phyloP scores from a whole-genome alignment of 441 rosid genomes.

The Omphalea diandra region DNA sequence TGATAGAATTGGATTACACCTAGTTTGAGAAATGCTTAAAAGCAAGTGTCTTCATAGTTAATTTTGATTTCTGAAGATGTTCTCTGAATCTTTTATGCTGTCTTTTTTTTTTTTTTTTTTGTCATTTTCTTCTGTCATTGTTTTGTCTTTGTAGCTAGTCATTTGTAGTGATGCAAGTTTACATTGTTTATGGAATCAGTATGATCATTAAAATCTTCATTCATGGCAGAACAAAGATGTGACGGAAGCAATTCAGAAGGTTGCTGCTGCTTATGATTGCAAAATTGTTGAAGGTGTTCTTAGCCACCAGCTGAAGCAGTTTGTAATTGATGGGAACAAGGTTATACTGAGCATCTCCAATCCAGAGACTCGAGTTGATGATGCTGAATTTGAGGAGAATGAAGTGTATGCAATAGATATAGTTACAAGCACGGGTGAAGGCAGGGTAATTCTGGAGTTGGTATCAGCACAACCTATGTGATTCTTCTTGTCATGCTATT shows the following conservation, averaged over 20 bases:
- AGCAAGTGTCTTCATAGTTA: not conserved
- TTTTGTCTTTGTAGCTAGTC: not conserved
- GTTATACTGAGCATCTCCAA: slow-evolving; percentile 60
- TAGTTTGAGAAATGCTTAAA: not conserved
- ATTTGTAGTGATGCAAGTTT: not conserved
- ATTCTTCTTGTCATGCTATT: not conserved
- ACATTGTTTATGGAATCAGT: not conserved
- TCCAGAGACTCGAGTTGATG: slow-evolving; percentile 90
- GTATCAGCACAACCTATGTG: not conserved
- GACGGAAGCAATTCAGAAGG: slow-evolving; percentile 90
- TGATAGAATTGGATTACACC: not conserved
- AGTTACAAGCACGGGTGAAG: slow-evolving; percentile 90
- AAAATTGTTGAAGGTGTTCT: slow-evolving; percentile 98
- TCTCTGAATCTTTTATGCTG: too few species aligned
- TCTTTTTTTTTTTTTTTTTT: too few species aligned
- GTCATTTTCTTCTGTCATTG: not conserved
- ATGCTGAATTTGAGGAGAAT: slow-evolving; percentile 88
- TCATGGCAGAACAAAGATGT: slow-evolving; percentile 84
- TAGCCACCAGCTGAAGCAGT: slow-evolving; percentile 89
- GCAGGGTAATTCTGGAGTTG: slow-evolving; percentile 56
- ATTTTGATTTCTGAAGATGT: too few species aligned
- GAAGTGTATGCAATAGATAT: slow-evolving; percentile 91
- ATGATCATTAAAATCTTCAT: not conserved
- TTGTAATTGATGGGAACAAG: slow-evolving; percentile 85
- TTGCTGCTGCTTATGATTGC: slow-evolving; percentile 93